Base-by-base conservation (phyloP, 2,329 filamentous ascomycete species). In the Niveomyces coronatus region DNA sequence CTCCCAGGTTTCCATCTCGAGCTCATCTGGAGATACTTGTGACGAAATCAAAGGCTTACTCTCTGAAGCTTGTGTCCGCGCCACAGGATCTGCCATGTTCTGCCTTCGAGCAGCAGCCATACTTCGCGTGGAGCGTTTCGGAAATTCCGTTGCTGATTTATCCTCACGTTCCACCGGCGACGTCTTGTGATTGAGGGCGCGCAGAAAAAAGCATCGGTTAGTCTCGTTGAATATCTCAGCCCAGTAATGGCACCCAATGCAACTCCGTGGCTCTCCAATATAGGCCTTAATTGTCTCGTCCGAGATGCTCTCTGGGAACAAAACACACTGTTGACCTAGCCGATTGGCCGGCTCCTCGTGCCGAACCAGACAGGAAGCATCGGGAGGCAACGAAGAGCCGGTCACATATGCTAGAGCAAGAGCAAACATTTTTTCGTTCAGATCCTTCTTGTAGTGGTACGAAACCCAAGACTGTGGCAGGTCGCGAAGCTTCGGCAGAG, bases 1-100 rank as follows among this genome's bases (percentile, higher is more conserved):
- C 46, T 68, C 65, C 64, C 64, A 67, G 3, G 55, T 53, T 44
- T 67, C 64, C 53, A 65, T 62, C 35, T 63, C 51, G 5, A 60
- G 33, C 3, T 49, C 30, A 6, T 27, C 3, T 13, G 17, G 40
- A 11, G 45, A 35, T 7, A 13, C 43, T 19, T 35, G 37, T 4
- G 14, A 18, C 7, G 31, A 13, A 6, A n/a, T 14, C 26, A 7
- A 15, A 11, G 17, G 10, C 7, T n/a, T n/a, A n/a, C n/a, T n/a
- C n/a, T n/a, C n/a, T n/a, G n/a, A n/a, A n/a, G n/a, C n/a, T n/a
- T n/a, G n/a, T n/a, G n/a, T n/a, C n/a, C n/a, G n/a, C n/a, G n/a
- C n/a, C n/a, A n/a, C n/a, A n/a, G n/a, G n/a, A n/a, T n/a, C n/a
- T n/a, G n/a, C n/a, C n/a, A n/a, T n/a, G n/a, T n/a, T n/a, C n/a